Evolutionary conservation across 1,139 yeast species (phyloP).

Genomic region (Scheffersomyces parashehatae): DNA sequence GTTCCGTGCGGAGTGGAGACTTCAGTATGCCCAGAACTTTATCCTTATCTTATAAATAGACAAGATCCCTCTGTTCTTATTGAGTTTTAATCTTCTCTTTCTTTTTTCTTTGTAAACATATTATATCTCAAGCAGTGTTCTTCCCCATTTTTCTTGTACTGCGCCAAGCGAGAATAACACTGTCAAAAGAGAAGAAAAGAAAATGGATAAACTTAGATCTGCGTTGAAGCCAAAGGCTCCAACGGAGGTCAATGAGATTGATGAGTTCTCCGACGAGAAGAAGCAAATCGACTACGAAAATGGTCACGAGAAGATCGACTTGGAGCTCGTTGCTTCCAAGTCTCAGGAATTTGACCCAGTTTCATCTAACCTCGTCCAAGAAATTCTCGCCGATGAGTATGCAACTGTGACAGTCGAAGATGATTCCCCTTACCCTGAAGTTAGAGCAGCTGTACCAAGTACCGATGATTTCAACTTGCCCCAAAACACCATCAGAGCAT

Average conservation of each 20-base stretch:
- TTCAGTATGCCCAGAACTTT: neutral
- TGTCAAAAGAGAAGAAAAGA: neutral
- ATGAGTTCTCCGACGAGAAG: conserved; percentile 3
- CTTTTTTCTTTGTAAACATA: neutral
- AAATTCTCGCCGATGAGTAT: conserved; percentile 38
- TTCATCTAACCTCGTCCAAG: conserved; percentile 22
- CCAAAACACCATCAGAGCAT: conserved; percentile 63
- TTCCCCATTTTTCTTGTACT: too few species aligned
- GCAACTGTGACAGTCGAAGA: conserved; percentile 46
- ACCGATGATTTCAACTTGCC: conserved; percentile 56
- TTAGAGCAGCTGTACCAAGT: conserved; percentile 67
- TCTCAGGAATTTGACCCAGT: conserved; percentile 41
- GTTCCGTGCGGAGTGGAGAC: neutral
- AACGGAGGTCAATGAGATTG: neutral
- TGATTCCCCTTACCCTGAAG: conserved; percentile 70
- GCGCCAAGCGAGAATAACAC: neutral
- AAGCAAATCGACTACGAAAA: conserved; percentile 19
- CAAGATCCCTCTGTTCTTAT: neutral
- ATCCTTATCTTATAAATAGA: neutral
- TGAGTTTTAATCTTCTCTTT: neutral
- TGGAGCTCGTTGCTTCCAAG: conserved; percentile 26
- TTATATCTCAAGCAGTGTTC: neutral
- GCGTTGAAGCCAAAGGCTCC: conserved; percentile 6
- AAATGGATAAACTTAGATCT: conserved; percentile 21
- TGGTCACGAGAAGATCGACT: conserved; percentile 17